Evolutionary conservation across 2,329 filamentous ascomycete species (phyloP).

Genomic region (Fusarium sp.): DNA sequence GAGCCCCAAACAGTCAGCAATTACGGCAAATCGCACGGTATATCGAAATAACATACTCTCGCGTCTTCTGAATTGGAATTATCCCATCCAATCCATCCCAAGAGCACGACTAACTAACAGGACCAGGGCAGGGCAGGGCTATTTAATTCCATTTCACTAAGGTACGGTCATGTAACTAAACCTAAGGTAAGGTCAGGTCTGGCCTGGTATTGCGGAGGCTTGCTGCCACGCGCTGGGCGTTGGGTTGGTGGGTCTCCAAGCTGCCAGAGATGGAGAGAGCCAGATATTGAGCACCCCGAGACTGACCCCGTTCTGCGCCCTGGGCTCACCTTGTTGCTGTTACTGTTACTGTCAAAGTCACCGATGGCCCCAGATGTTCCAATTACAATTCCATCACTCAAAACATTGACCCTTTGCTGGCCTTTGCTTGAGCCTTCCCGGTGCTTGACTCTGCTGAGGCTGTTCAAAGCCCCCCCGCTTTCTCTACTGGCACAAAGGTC

Average conservation of each 20-base stretch:
- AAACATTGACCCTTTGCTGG: slow-evolving; percentile 21
- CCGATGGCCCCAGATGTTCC: slow-evolving; percentile 1
- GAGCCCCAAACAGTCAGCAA: slow-evolving; percentile 18
- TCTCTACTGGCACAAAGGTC: slow-evolving; percentile 26
- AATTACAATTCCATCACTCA: slow-evolving; percentile 10
- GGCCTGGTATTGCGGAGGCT: slow-evolving; percentile 33
- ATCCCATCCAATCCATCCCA: slow-evolving; percentile 19
- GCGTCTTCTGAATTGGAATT: slow-evolving; percentile 11
- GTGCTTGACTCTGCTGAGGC: slow-evolving; percentile 17
- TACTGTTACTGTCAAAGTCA: slow-evolving; percentile 21
- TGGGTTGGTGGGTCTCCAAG: slow-evolving; percentile 25
- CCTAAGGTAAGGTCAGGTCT: no score
- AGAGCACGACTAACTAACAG: not conserved
- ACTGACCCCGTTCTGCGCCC: slow-evolving; percentile 22
- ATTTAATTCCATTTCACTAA: slow-evolving; percentile 19
- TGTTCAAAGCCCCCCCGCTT: slow-evolving; percentile 16
- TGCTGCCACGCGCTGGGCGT: slow-evolving; percentile 26
- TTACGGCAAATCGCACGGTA: slow-evolving; percentile 28
- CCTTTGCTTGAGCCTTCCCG: slow-evolving; percentile 5
- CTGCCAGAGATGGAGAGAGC: not conserved
- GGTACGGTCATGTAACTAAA: not conserved
- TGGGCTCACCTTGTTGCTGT: not conserved
- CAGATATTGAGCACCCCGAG: not conserved
- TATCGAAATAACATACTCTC: slow-evolving; percentile 12
- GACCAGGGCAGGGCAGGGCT: slow-evolving; percentile 25